Percentiles rank a stretch among this genome's conserved stretches.
phyloP scores from a whole-genome alignment of 306 rosid species.

The Fagus crenata region DNA sequence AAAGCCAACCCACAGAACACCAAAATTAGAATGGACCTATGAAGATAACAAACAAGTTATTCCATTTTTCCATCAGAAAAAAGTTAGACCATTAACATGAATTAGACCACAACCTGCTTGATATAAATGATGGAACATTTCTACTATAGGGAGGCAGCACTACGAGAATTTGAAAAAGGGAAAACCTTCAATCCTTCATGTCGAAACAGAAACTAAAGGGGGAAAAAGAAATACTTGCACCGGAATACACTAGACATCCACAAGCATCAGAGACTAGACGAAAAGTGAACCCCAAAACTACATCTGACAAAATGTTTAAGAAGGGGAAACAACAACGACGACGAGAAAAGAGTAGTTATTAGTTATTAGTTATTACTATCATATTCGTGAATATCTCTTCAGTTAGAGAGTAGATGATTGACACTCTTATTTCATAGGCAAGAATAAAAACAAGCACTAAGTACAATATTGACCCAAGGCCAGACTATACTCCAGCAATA shows the following conservation, averaged over 20 bases:
- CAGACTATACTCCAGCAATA: background rate
- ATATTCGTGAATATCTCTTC: background rate
- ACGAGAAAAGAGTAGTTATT: background rate
- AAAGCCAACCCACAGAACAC: constrained; percentile 27
- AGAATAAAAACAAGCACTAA: background rate
- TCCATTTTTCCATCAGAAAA: background rate
- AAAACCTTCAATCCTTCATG: background rate
- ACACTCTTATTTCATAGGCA: background rate
- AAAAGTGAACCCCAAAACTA: background rate
- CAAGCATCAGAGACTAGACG: background rate
- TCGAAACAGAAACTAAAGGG: background rate
- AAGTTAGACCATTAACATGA: background rate
- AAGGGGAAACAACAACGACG: too few relatives aligned
- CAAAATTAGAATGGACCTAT: constrained; percentile 17
- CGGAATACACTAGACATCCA: background rate
- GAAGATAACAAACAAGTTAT: background rate
- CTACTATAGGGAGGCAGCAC: background rate
- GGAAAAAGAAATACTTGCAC: background rate
- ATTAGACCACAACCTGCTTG: background rate
- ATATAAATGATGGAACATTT: background rate
- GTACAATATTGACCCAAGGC: background rate
- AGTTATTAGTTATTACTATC: background rate
- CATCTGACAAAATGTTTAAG: background rate
- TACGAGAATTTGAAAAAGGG: background rate
- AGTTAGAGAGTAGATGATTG: background rate